These are phyloP conservation scores for Peronospora farinosa DNA, from an alignment of 352 stramenopile genomes.

Conservation along the genomic window DNA sequence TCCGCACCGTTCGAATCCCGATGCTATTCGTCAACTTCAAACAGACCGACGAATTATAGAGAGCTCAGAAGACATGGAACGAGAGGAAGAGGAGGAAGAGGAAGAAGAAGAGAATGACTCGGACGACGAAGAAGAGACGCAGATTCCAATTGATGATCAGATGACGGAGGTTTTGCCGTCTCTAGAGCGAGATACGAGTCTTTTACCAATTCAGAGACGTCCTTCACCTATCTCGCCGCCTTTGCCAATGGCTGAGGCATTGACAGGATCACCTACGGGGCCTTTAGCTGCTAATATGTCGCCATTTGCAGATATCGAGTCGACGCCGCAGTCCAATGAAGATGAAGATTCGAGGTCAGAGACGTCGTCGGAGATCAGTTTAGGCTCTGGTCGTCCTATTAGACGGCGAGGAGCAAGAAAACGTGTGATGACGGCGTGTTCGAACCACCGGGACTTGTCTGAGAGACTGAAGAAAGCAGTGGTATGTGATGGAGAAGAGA, in stretches of 20 bases:
- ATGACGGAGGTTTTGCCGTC: slow-evolving; percentile 29
- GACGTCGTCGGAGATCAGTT: slow-evolving; percentile 56
- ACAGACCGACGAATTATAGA: not conserved
- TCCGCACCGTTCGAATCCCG: too few relatives aligned
- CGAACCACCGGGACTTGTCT: slow-evolving; percentile 61
- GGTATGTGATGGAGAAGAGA: slow-evolving; percentile 17
- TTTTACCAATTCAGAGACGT: slow-evolving; percentile 5
- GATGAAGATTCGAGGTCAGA: slow-evolving; percentile 78
- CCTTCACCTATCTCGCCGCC: slow-evolving; percentile 26
- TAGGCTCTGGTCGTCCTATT: slow-evolving; percentile 23
- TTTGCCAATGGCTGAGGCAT: slow-evolving; percentile 17
- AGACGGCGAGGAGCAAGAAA: slow-evolving; percentile 27
- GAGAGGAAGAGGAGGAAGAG: slow-evolving; percentile 11
- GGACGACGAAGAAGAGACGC: slow-evolving; percentile 28
- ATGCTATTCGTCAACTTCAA: too few relatives aligned
- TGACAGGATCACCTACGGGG: slow-evolving; percentile 8
- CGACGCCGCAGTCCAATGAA: slow-evolving; percentile 48
- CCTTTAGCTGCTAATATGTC: slow-evolving; percentile 25
- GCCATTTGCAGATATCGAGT: slow-evolving; percentile 40
- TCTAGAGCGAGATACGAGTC: slow-evolving; percentile 24
- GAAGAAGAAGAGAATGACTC: slow-evolving; percentile 22
- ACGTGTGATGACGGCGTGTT: slow-evolving; percentile 36
- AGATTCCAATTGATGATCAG: slow-evolving; percentile 30
- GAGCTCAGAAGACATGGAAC: slow-evolving; percentile 28
- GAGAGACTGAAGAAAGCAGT: slow-evolving; percentile 51